Evolutionary conservation across 2,329 filamentous ascomycete genomes (phyloP).

Genomic region (Scedosporium minutisporum): DNA sequence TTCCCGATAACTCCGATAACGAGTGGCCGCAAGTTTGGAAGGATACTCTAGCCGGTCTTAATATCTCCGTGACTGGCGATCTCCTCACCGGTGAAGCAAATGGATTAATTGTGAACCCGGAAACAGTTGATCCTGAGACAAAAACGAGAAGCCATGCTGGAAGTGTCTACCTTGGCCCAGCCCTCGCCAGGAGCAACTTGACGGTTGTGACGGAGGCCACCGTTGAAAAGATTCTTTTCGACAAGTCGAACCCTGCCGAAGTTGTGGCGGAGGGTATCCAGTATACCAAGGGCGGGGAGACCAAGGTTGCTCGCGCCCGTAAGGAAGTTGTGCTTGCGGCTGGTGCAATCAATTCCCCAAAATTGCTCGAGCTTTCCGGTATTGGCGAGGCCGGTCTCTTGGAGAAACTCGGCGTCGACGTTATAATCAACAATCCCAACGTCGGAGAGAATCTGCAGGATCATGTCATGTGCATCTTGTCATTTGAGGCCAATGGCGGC

Average conservation of each 20-base stretch:
- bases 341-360: constrained; percentile 30
- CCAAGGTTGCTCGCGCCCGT: constrained; percentile 14
- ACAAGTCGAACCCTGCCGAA: constrained; percentile 6
- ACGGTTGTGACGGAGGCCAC: constrained; percentile 15
- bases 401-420: constrained; percentile 17
- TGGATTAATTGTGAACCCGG: constrained; percentile 5
- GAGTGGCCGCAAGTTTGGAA: too few species aligned
- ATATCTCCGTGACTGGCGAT: too few species aligned
- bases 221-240: constrained; percentile 16
- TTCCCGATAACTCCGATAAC: too few species aligned
- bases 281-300: constrained; percentile 8
- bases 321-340: constrained; percentile 33
- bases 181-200: constrained; percentile 14
- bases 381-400: constrained; percentile 26
- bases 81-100: background rate
- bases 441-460: constrained; percentile 32
- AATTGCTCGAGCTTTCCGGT: constrained; percentile 32
- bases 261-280: constrained; percentile 15
- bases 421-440: constrained; percentile 22
- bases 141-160: constrained; percentile 16
- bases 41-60: too few species aligned
- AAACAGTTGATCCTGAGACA: constrained; percentile 15
- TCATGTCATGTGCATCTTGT: constrained; percentile 5
- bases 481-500: constrained; percentile 14
- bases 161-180: constrained; percentile 14